These are phyloP conservation scores for Solanum tarijense DNA, from an alignment of 257 asterid genomes.

Conservation along the genomic window DNA sequence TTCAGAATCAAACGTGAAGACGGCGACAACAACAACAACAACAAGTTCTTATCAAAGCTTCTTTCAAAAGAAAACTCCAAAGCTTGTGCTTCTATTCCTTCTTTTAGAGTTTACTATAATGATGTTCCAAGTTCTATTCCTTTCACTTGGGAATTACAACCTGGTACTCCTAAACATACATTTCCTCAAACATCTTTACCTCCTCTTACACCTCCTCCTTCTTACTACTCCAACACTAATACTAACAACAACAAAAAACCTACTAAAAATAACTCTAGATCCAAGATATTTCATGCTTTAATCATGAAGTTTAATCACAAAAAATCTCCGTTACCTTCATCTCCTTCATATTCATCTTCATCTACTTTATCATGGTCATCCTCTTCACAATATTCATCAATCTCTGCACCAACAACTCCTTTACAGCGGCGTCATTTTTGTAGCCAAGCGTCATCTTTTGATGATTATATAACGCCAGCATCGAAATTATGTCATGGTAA, in stretches of 20 bases:
- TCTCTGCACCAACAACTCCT: constrained; percentile 1
- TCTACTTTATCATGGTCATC: constrained; percentile 7
- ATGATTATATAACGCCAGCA: neutral
- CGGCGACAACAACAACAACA: neutral
- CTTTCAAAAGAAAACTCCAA: constrained; percentile 6
- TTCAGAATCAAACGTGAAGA: constrained; percentile 7
- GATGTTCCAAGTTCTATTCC: constrained; percentile 17
- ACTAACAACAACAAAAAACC: neutral
- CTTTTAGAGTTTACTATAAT: constrained; percentile 28
- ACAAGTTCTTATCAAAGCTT: constrained; percentile 8
- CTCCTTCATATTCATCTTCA: constrained; percentile 6
- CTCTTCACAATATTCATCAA: constrained; percentile 1
- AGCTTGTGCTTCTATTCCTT: constrained; percentile 7
- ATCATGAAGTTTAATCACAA: neutral
- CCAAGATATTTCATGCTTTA: constrained; percentile 1
- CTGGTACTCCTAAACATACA: constrained; percentile 27
- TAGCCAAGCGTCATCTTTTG: constrained; percentile 7
- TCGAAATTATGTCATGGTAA: constrained; percentile 4
- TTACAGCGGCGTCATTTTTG: neutral
- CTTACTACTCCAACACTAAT: neutral
- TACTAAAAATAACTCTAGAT: neutral
- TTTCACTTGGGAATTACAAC: constrained; percentile 25
- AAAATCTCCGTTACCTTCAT: neutral
- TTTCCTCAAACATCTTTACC: constrained; percentile 9
- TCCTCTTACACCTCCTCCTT: constrained; percentile 33